These are phyloP conservation scores for Thermochaetoides dissita DNA, from an alignment of 2,329 filamentous ascomycete species.

Conservation along the genomic window DNA sequence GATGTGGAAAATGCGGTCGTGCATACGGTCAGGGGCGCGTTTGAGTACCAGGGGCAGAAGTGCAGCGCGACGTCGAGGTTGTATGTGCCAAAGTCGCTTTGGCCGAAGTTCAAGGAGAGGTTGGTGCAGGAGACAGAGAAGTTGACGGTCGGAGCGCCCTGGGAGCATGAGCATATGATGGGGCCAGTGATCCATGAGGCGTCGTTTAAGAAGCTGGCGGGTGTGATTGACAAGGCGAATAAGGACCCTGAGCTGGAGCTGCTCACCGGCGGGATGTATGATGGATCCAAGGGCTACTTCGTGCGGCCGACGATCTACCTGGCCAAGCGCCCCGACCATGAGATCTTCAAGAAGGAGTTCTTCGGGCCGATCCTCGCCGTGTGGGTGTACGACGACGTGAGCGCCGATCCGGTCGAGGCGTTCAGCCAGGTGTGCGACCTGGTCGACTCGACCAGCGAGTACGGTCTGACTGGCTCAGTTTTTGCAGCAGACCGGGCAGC, in stretches of 20 bases:
- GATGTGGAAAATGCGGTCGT: conserved; percentile 31
- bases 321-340: conserved; percentile 26
- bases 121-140: conserved; percentile 24
- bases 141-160: conserved; percentile 20
- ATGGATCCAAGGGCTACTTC: conserved; percentile 28
- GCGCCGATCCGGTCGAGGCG: conserved; percentile 24
- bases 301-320: conserved; percentile 34
- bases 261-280: conserved; percentile 30
- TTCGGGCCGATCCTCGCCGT: conserved; percentile 33
- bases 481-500: conserved; percentile 35
- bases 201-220: conserved; percentile 31
- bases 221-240: conserved; percentile 31
- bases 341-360: conserved; percentile 31
- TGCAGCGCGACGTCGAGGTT: conserved; percentile 37
- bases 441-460: conserved; percentile 60
- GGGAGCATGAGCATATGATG: conserved; percentile 25
- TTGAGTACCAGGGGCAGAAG: conserved; percentile 39
- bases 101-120: conserved; percentile 25
- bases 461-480: conserved; percentile 38
- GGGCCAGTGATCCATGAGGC: conserved; percentile 35
- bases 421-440: conserved; percentile 41
- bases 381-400: conserved; percentile 33
- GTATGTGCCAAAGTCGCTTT: conserved; percentile 38
- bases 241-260: conserved; percentile 27
- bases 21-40: conserved; percentile 33